Evolutionary conservation across 768 basidiomycete genomes (phyloP).

Genomic region (Candolleomyces efflorescens): DNA sequence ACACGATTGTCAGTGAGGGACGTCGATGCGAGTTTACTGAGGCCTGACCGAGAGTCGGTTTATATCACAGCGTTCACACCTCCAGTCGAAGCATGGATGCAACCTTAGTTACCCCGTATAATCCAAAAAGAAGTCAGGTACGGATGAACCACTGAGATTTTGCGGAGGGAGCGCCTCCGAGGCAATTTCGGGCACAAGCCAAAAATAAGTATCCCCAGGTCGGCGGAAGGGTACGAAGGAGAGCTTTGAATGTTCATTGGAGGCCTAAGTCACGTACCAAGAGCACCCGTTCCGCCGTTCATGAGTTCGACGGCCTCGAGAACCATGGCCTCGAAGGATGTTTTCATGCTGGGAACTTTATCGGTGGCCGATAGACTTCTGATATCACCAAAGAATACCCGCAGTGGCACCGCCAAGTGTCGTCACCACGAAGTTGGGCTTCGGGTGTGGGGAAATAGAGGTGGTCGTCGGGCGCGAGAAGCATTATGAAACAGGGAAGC

Average conservation of each 20-base stretch:
- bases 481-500: background rate
- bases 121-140: background rate
- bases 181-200: background rate
- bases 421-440: background rate
- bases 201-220: background rate
- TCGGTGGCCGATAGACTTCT: background rate
- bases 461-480: background rate
- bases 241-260: background rate
- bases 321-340: background rate
- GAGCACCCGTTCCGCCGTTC: background rate
- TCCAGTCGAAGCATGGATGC: background rate
- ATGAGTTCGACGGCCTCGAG: background rate
- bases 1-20: background rate
- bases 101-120: background rate
- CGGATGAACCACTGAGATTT: slow-evolving; percentile 3
- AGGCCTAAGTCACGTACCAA: background rate
- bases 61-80: background rate
- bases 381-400: background rate
- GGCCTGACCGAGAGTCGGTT: background rate
- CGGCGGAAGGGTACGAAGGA: background rate
- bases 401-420: background rate
- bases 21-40: background rate
- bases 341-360: background rate
- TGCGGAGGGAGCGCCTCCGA: background rate
- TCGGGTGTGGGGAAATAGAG: background rate